These are phyloP conservation scores for Salix dunnii DNA, from an alignment of 345 rosid genomes.

Conservation along the genomic window DNA sequence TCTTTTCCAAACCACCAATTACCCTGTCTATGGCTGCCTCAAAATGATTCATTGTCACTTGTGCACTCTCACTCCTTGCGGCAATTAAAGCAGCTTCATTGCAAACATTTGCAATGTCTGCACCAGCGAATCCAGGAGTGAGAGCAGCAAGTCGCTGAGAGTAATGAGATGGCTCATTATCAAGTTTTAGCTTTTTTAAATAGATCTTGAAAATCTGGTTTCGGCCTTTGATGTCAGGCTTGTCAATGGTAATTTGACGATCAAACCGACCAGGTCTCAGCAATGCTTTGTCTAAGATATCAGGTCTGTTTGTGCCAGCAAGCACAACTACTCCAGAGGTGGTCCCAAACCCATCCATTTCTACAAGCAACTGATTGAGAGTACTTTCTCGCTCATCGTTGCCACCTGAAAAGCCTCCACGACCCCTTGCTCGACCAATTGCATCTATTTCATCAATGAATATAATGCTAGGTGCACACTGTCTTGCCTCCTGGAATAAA, in stretches of 20 bases:
- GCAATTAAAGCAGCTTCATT: slow-evolving; percentile 96
- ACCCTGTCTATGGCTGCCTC: slow-evolving; percentile 94
- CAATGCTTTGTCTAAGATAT: slow-evolving; percentile 88
- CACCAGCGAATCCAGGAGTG: slow-evolving; percentile 97
- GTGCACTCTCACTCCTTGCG: slow-evolving; percentile 55
- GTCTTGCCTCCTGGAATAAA: slow-evolving; percentile 95
- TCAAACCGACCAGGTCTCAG: slow-evolving; percentile 90
- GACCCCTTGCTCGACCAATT: slow-evolving; percentile 94
- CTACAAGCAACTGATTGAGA: slow-evolving; percentile 81
- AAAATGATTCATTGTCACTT: slow-evolving; percentile 75
- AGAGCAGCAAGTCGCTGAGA: slow-evolving; percentile 92
- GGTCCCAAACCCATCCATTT: slow-evolving; percentile 98
- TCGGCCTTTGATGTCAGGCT: slow-evolving; percentile 91
- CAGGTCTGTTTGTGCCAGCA: slow-evolving; percentile 97
- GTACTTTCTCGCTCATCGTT: slow-evolving; percentile 98
- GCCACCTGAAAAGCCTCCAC: slow-evolving; percentile 78
- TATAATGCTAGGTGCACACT: slow-evolving; percentile 81
- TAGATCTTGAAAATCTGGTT: slow-evolving; percentile 83
- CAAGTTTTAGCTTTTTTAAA: slow-evolving; percentile 77
- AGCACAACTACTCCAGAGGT: slow-evolving; percentile 92
- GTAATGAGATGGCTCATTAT: slow-evolving; percentile 66
- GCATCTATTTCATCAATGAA: slow-evolving; percentile 98
- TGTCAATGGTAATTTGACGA: slow-evolving; percentile 81
- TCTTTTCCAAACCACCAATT: slow-evolving; percentile 98
- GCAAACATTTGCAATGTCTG: slow-evolving; percentile 93